phyloP scores from a whole-genome alignment of 1,284 basidiomycete species.

The Malassezia arunalokei region DNA sequence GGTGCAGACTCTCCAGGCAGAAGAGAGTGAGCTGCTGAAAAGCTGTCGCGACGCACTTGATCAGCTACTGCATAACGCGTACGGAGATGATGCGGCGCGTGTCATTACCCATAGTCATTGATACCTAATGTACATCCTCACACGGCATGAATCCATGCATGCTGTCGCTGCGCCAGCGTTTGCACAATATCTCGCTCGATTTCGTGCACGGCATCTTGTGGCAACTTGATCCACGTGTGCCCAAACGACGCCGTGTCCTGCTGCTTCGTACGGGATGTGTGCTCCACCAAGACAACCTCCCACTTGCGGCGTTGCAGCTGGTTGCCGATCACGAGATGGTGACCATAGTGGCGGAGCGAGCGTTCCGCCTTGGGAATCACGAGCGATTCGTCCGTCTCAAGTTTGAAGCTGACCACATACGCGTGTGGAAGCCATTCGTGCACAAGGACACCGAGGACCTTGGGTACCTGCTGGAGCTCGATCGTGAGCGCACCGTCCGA shows the following conservation, averaged over 20 bases:
- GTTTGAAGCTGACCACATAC: slow-evolving; percentile 92
- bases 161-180: slow-evolving; percentile 64
- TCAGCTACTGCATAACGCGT: slow-evolving; percentile 19
- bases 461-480: slow-evolving; percentile 98
- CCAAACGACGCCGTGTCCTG: slow-evolving; percentile 17
- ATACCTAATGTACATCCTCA: neutral
- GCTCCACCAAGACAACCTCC: slow-evolving; percentile 74
- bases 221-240: slow-evolving; percentile 64
- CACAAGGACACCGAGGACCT: slow-evolving; percentile 81
- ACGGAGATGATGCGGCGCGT: slow-evolving; percentile 9
- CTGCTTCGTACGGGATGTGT: neutral
- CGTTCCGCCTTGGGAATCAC: slow-evolving; percentile 79
- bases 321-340: slow-evolving; percentile 94
- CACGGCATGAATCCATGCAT: slow-evolving; percentile 53
- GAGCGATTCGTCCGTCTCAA: slow-evolving; percentile 75
- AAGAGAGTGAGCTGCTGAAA: slow-evolving; percentile 13
- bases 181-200: slow-evolving; percentile 83
- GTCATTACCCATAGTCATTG: neutral
- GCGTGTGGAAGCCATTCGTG: slow-evolving; percentile 84
- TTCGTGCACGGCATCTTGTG: slow-evolving; percentile 47
- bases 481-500: slow-evolving; percentile 72
- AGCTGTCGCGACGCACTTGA: slow-evolving; percentile 22
- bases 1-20: slow-evolving; percentile 10
- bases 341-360: slow-evolving; percentile 82
- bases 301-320: slow-evolving; percentile 76